Percentiles rank a stretch among this genome's conserved stretches.
phyloP scores from a whole-genome alignment of 495 filamentous ascomycete genomes.

The Talaromyces wortmannii region DNA sequence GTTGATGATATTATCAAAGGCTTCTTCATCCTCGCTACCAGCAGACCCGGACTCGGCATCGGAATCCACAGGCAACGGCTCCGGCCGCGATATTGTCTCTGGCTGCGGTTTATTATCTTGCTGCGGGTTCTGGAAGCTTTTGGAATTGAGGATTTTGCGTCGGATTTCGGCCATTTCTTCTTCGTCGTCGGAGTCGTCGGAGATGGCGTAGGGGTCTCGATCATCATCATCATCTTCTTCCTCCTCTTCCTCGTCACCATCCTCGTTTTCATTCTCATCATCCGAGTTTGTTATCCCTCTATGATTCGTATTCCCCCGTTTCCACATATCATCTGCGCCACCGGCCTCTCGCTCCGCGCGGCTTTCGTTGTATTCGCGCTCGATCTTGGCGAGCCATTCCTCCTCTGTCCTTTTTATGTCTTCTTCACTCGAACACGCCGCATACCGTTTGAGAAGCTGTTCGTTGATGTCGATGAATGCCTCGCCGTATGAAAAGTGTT shows the following conservation, averaged over 20 bases:
- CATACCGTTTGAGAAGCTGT: conserved; percentile 75
- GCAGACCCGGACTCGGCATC: conserved; percentile 70
- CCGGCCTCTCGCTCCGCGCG: conserved; percentile 55
- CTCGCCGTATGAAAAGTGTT: conserved; percentile 80
- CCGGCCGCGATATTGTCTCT: conserved; percentile 50
- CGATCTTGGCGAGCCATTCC: conserved; percentile 82
- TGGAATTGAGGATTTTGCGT: conserved; percentile 75
- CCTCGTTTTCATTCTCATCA: conserved; percentile 46
- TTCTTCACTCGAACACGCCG: conserved; percentile 73
- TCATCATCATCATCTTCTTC: conserved; percentile 36
- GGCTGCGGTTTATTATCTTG: conserved; percentile 41
- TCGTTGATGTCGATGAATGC: conserved; percentile 86
- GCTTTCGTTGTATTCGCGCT: conserved; percentile 79
- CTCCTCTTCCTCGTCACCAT: conserved; percentile 38
- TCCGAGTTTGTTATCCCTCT: conserved; percentile 39
- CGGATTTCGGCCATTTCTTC: conserved; percentile 89
- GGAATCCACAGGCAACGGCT: conserved; percentile 47
- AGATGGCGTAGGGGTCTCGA: conserved; percentile 64
- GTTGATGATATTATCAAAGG: conserved; percentile 86
- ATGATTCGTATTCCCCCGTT: conserved; percentile 78
- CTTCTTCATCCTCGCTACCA: conserved; percentile 42
- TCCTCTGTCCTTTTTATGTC: conserved; percentile 83
- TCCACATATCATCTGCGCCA: conserved; percentile 66
- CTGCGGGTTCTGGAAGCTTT: conserved; percentile 66
- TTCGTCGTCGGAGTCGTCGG: conserved; percentile 72